Evolutionary conservation across 2,329 filamentous ascomycete genomes (phyloP).

Genomic region (Exophiala spinifera): DNA sequence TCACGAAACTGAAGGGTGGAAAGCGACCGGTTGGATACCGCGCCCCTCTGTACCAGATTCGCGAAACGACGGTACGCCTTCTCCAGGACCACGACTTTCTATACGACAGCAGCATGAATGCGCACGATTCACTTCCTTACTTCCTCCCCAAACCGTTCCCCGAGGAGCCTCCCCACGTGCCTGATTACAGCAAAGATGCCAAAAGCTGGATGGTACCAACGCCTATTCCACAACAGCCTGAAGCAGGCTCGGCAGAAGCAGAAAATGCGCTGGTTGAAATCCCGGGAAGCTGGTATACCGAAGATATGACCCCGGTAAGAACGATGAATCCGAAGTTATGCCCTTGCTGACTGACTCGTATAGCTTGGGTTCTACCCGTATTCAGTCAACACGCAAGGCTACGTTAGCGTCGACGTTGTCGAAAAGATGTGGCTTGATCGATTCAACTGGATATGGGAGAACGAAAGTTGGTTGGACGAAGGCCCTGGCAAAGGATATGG

Average conservation of each 20-base stretch:
- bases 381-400: slow-evolving; percentile 53
- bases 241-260: slow-evolving; percentile 26
- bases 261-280: slow-evolving; percentile 40
- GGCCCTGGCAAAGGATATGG: slow-evolving; percentile 29
- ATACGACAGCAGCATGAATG: slow-evolving; percentile 51
- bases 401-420: slow-evolving; percentile 55
- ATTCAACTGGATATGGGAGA: slow-evolving; percentile 55
- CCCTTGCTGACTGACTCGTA: slow-evolving; percentile 3
- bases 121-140: slow-evolving; percentile 52
- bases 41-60: slow-evolving; percentile 52
- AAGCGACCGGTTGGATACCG: slow-evolving; percentile 50
- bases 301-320: slow-evolving; percentile 43
- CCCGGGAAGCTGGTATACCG: slow-evolving; percentile 47
- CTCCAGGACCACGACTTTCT: slow-evolving; percentile 50
- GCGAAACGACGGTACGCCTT: slow-evolving; percentile 48
- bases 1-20: slow-evolving; percentile 41
- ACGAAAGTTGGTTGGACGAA: slow-evolving; percentile 33
- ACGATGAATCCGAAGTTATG: not conserved
- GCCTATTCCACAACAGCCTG: slow-evolving; percentile 24
- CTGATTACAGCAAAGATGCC: slow-evolving; percentile 42
- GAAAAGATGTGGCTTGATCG: slow-evolving; percentile 62
- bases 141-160: slow-evolving; percentile 40
- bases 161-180: slow-evolving; percentile 36
- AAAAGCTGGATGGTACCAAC: slow-evolving; percentile 47
- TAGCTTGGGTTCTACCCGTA: slow-evolving; percentile 44